phyloP scores from a whole-genome alignment of 371 early-diverging fungal genomes.

The Actinomortierella wolfii region DNA sequence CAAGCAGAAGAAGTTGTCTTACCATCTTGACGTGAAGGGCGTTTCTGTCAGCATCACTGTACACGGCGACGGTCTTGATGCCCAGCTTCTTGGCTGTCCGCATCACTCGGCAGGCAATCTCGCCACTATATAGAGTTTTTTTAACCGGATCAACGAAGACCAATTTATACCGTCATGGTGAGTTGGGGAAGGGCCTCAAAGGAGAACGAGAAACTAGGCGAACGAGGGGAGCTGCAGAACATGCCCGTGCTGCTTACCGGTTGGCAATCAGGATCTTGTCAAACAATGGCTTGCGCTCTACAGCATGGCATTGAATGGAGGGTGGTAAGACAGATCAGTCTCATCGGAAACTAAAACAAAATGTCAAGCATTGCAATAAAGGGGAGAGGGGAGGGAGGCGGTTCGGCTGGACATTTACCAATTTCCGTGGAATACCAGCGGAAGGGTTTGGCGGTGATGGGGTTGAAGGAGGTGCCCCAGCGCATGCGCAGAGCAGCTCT shows the following conservation, averaged over 20 bases:
- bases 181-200: too few species aligned
- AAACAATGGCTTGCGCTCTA: slow-evolving; percentile 74
- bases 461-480: slow-evolving; percentile 43
- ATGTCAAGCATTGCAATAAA: background rate
- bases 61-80: slow-evolving; percentile 95
- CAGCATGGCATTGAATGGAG: background rate
- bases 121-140: slow-evolving; percentile 70
- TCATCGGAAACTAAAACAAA: slow-evolving; percentile 3
- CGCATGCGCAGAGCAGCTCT: slow-evolving; percentile 46
- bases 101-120: slow-evolving; percentile 91
- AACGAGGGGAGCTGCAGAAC: background rate
- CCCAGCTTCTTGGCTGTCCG: slow-evolving; percentile 87
- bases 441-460: slow-evolving; percentile 33
- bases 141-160: too few species aligned
- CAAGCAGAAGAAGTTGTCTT: slow-evolving; percentile 12
- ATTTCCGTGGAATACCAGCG: slow-evolving; percentile 48
- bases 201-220: background rate
- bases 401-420: slow-evolving; percentile 14
- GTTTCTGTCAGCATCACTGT: slow-evolving; percentile 90
- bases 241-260: slow-evolving; percentile 51
- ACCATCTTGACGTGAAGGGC: slow-evolving; percentile 83
- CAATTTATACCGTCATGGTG: too few species aligned
- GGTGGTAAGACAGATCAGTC: background rate
- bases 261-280: slow-evolving; percentile 90
- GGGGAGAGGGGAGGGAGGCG: background rate